These are phyloP conservation scores for Paraconiothyrium sp. DNA, from an alignment of 2,329 filamentous ascomycete species.

Conservation along the genomic window DNA sequence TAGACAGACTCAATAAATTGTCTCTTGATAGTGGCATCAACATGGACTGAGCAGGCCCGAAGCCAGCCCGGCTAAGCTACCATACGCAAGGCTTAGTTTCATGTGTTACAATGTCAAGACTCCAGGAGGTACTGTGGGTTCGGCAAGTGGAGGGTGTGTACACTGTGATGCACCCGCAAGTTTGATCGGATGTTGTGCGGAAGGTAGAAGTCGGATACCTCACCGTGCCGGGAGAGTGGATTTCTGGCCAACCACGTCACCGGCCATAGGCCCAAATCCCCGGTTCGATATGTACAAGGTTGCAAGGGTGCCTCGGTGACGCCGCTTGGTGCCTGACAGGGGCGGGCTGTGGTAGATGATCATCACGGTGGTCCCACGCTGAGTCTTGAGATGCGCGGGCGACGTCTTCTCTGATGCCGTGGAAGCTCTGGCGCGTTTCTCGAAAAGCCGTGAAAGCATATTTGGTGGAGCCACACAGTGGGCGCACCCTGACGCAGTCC, in stretches of 20 bases:
- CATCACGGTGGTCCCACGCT: constrained; percentile 19
- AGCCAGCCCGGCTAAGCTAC: background rate
- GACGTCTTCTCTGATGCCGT: constrained; percentile 1
- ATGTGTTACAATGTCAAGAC: background rate
- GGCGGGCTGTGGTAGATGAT: constrained; percentile 30
- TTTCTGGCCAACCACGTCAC: constrained; percentile 31
- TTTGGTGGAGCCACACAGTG: constrained; percentile 1
- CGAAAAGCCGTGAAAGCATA: constrained; percentile 5
- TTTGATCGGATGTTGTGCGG: constrained; percentile 3
- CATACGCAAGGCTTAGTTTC: background rate
- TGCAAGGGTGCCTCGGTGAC: constrained; percentile 35
- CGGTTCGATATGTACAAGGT: constrained; percentile 28
- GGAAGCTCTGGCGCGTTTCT: constrained; percentile 6
- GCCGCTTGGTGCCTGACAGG: constrained; percentile 40
- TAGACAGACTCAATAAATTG: background rate
- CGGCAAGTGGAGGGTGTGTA: background rate
- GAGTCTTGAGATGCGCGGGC: background rate
- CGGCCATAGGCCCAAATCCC: constrained; percentile 35
- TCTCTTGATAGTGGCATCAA: background rate
- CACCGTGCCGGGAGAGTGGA: constrained; percentile 14
- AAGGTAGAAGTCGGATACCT: background rate
- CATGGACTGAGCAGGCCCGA: background rate
- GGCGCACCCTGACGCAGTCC: background rate
- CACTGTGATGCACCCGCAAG: background rate
- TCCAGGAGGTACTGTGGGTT: background rate